Base-by-base conservation (phyloP, 257 asterid species). In the Paulownia fortunei region DNA sequence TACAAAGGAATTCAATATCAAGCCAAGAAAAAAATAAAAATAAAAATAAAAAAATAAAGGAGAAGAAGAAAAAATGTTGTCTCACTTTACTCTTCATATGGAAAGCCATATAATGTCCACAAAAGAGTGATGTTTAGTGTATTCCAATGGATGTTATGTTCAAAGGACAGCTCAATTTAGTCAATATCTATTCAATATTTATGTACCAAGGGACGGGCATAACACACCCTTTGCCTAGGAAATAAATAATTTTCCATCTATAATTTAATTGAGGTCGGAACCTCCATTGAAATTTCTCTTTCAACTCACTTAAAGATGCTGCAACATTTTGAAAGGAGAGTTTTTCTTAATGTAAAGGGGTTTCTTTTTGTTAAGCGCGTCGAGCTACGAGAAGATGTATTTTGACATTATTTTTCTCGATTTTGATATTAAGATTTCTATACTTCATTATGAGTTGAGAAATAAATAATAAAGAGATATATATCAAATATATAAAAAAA, bases 221-320 rank as follows among this genome's bases (percentile, higher is more conserved):
- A 13, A 72, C 41, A 65, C 47, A 61, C 73, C 24, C 24, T 80
- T 64, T 71, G 70, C 26, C 73, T 19, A 41, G 1, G 16, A 36
- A 55, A 26, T 15, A 72, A 16, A 71, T 12, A 55, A 81, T 76
- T 76, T 63, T 16, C 19, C 67, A 32, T 15, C 82, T 78, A 82
- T 51, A 19, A 73, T 73, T 78, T 46, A 77, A 2, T 19, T 52
- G 72, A 74, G 41, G 78, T 65, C n/a, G n/a, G n/a, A n/a, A n/a
- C n/a, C n/a, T n/a, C n/a, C n/a, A n/a, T n/a, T n/a, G n/a, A n/a
- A n/a, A n/a, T n/a, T n/a, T n/a, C n/a, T n/a, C n/a, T n/a, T n/a
- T n/a, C n/a, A 79, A 82, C 83, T 79, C 65, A 18, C 10, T 13
- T 0, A 75, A 32, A 59, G 32, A n/a, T n/a, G n/a, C n/a, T n/a